Base-by-base conservation (phyloP, 192 early-diverging fungal genomes). In the Umbelopsis ramanniana region DNA sequence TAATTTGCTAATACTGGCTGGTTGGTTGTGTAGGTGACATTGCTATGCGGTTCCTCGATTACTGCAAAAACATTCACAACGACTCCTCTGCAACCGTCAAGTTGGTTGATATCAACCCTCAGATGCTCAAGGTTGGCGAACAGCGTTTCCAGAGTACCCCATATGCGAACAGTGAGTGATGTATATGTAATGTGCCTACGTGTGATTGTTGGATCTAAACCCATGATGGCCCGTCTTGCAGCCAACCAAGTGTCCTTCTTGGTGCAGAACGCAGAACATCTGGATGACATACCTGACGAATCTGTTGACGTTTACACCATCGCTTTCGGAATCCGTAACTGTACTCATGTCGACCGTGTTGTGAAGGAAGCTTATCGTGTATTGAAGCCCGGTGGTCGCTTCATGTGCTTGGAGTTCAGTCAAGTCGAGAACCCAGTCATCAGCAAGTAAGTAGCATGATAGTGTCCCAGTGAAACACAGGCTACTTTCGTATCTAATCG, bases 291-390 rank as follows among this genome's bases (percentile, higher is more conserved):
- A 48, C 83, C 89, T 6, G 88, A 91, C 75, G 85, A 89, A 35
- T 90, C 91, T 14, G 88, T 95, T 54, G 97, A 99, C 77, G 91
- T 90, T 1, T 99, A 97, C 77, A 95, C 96, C 3, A 99, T 99
- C 69, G 96, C 97, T 24, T 98, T 98, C 83, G 97, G 97, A 22
- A 99, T 99, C 73, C 89, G 96, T 72, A 99, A 99, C 81, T 96
- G 94, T 82, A 98, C 97, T 2, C 92, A 96, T 70, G 85, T 96
- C 23, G 95, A 97, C 71, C 84, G 80, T 12, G 97, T 96, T 2
- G 82, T 99, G 35, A 77, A 77, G 60, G 94, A 99, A 81, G 97
- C 97, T 1, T 92, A 93, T 82, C 88, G 97, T 48, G 95, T 98
- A 10, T 84, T 99, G 46, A 97, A 96, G 83, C 93, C 93, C 3